Base-by-base conservation (phyloP, 2,329 filamentous ascomycete genomes). In the Zarea fungicola region DNA sequence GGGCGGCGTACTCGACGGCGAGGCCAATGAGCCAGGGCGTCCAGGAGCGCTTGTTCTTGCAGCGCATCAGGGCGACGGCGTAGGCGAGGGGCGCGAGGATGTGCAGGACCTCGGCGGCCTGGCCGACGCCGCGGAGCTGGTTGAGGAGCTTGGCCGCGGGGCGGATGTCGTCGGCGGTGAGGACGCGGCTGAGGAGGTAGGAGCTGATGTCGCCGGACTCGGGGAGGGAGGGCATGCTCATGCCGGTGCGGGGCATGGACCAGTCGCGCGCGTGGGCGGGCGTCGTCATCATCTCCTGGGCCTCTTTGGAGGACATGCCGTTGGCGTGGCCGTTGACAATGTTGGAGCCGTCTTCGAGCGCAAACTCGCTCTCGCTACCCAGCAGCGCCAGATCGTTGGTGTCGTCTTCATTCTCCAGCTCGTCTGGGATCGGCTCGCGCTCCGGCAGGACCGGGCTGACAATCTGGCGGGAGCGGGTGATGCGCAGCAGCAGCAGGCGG, bases 151-250 rank as follows among this genome's bases (percentile, higher is more conserved):
- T 84, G 29, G 86, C 85, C 0, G 93, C 89, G 0, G 92, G 88
- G 65, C 96, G 96, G 72, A 99, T 93, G 63, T 97, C 93, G 68
- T 99, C 93, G 8, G 93, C 89, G 0, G 89, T 96, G 40, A 99
- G 77, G 11, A 97, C 92, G 56, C 95, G 91, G 28, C 86, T 85
- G 21, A 95, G 81, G 5, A 99, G 80, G 66, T 95, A 99, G 37
- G 81, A 82, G 43, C 88, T 89, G 51, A 96, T 91, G 58, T 96
- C 89, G 45, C 84, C 79, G 1, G 85, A 80, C 49, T 85, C 84
- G 0, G 93, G 93, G 14, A 99, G 75, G 40, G 83, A 85, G 1
- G 93, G 92, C 40, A 99, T 77, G 22, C 83, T 87, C 58, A 95
- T 77, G 29, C 90, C 89, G 0, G 93, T 99, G 51, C 93, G 78